Conservation (phyloP, 2,329 filamentous ascomycete genomes). For the Fusarium sp. region DNA sequence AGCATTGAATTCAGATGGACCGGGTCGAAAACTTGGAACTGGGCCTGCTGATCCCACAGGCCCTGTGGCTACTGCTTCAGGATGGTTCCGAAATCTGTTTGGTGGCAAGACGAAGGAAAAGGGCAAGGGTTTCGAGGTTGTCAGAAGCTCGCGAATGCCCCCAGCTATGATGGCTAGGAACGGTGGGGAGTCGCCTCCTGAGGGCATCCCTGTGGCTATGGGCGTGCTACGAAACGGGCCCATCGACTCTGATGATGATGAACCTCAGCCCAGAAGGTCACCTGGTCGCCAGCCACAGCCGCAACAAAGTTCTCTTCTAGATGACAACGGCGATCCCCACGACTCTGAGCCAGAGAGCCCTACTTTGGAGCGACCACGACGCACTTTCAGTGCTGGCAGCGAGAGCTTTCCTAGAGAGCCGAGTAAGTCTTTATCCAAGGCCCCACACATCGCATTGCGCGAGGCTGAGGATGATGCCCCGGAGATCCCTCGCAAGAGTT, state of each 20-base stretch:
- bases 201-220: conserved; percentile 74
- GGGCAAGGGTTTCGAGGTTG: conserved; percentile 96
- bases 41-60: conserved; percentile 95
- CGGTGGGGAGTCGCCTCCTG: conserved; percentile 74
- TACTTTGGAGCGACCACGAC: conserved; percentile 47
- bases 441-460: conserved; percentile 31
- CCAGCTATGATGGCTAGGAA: conserved; percentile 72
- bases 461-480: conserved; percentile 58
- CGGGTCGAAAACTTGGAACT: conserved; percentile 87
- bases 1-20: conserved; percentile 83
- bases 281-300: conserved; percentile 46
- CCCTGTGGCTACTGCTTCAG: conserved; percentile 86
- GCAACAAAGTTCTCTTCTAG: conserved; percentile 55
- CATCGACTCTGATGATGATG: conserved; percentile 72
- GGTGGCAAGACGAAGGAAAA: conserved; percentile 92
- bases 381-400: conserved; percentile 55
- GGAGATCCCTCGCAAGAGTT: conserved; percentile 78
- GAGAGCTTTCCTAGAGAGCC: conserved; percentile 51
- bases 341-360: conserved; percentile 58
- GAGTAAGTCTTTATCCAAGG: conserved; percentile 39
- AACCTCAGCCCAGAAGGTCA: conserved; percentile 45
- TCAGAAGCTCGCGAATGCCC: conserved; percentile 88
- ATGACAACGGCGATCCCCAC: conserved; percentile 60
- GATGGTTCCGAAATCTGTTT: conserved; percentile 86
- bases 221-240: conserved; percentile 69